A percentile compares a stretch with the other conserved stretches of the same genome.
These are phyloP conservation scores for Akebia trifoliata DNA, from an alignment of 164 flowering plant species.

Conservation along the genomic window DNA sequence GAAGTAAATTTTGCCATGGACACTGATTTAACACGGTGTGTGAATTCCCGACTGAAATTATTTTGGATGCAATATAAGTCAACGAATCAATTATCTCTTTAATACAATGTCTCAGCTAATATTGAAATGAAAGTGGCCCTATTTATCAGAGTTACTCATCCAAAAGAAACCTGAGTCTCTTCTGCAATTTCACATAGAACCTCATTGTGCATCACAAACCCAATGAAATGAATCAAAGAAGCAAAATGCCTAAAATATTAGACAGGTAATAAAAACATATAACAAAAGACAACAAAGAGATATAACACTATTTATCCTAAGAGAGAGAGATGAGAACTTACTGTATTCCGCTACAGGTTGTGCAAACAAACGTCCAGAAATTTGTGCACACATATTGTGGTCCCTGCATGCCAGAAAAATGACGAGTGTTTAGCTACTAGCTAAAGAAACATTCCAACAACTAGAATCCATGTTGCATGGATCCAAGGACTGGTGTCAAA, in stretches of 20 bases:
- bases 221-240: not conserved
- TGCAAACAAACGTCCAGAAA: slow-evolving; percentile 96
- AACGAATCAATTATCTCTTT: not conserved
- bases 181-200: not conserved
- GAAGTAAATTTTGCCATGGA: slow-evolving; percentile 97
- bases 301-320: not conserved
- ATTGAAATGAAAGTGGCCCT: not conserved
- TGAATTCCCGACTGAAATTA: slow-evolving; percentile 82
- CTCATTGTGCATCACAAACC: not conserved
- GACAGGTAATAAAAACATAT: not conserved
- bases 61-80: not conserved
- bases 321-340: slow-evolving; percentile 36
- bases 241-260: not conserved
- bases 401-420: slow-evolving; percentile 53
- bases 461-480: not conserved
- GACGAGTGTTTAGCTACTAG: not conserved
- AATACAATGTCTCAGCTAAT: not conserved
- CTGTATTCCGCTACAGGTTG: slow-evolving; percentile 96
- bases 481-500: not conserved
- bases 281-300: not conserved
- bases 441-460: not conserved
- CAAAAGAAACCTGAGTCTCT: not conserved
- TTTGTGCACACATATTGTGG: slow-evolving; percentile 96
- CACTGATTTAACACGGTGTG: slow-evolving; percentile 93
- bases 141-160: not conserved